Conservation (phyloP, 2,329 filamentous ascomycete species). For the Alternaria panax region DNA sequence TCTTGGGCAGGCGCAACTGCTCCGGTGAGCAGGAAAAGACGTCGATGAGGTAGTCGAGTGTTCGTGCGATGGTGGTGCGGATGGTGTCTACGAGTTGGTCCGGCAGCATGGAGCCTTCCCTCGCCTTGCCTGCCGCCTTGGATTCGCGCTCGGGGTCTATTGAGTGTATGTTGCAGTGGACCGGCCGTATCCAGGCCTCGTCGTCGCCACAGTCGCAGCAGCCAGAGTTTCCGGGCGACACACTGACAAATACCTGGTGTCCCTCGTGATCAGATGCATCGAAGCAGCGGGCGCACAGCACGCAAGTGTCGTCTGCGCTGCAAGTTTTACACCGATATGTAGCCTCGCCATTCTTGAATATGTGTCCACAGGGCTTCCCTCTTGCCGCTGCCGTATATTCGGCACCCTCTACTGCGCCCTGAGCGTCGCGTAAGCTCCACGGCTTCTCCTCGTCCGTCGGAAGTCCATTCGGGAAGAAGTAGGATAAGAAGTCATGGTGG, state of each 20-base stretch:
- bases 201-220: constrained; percentile 98
- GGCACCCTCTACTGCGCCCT: constrained; percentile 90
- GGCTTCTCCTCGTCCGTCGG: constrained; percentile 61
- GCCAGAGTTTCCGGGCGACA: constrained; percentile 89
- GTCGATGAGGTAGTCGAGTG: constrained; percentile 94
- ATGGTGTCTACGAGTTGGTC: constrained; percentile 79
- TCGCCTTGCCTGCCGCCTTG: constrained; percentile 64
- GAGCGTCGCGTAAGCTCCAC: constrained; percentile 84
- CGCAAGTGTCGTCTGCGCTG: constrained; percentile 92
- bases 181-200: constrained; percentile 88
- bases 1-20: constrained; percentile 86
- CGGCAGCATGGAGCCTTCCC: constrained; percentile 66
- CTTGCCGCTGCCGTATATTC: constrained; percentile 93
- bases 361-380: constrained; percentile 95
- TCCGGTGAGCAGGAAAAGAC: constrained; percentile 98
- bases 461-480: constrained; percentile 82
- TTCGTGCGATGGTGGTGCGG: constrained; percentile 82
- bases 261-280: constrained; percentile 93
- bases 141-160: constrained; percentile 51
- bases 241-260: constrained; percentile 87
- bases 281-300: constrained; percentile 92
- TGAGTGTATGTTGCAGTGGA: constrained; percentile 94
- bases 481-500: constrained; percentile 74
- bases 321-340: constrained; percentile 96
- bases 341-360: constrained; percentile 92